Percentiles rank a stretch among this genome's conserved stretches.
phyloP scores from a whole-genome alignment of 345 rosid species.

The Eutrema yunnanense region DNA sequence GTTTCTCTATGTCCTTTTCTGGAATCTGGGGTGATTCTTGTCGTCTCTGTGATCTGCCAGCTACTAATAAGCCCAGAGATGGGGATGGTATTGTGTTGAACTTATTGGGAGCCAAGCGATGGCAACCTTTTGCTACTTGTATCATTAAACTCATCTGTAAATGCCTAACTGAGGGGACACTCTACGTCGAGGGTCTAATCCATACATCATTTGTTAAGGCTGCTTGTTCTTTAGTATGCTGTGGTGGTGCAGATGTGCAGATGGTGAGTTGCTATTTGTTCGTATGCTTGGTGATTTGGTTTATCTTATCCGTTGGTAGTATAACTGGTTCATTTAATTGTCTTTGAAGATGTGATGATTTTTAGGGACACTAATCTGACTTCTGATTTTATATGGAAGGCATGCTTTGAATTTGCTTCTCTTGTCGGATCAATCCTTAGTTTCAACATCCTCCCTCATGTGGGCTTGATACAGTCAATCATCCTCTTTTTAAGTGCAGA shows the following conservation, averaged over 20 bases:
- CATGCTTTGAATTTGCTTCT: constrained; percentile 85
- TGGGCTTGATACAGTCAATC: constrained; percentile 65
- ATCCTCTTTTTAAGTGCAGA: constrained; percentile 60
- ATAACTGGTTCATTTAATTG: constrained; percentile 25
- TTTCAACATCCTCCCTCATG: constrained; percentile 62
- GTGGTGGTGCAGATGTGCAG: constrained; percentile 76
- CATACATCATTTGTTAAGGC: constrained; percentile 56
- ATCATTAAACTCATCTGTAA: constrained; percentile 68
- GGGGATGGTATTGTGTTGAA: constrained; percentile 66
- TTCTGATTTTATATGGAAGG: constrained; percentile 58
- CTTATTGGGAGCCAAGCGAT: constrained; percentile 51
- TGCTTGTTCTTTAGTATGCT: constrained; percentile 68
- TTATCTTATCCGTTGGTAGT: constrained; percentile 10
- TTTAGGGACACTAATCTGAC: constrained; percentile 44
- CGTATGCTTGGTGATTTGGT: constrained; percentile 9
- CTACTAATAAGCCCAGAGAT: constrained; percentile 48
- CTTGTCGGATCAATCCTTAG: constrained; percentile 56
- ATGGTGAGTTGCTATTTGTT: constrained; percentile 50
- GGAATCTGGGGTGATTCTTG: constrained; percentile 46
- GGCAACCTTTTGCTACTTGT: constrained; percentile 83
- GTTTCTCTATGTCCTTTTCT: constrained; percentile 59
- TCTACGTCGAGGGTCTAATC: constrained; percentile 78
- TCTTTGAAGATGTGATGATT: constrained; percentile 16
- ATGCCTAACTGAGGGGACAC: constrained; percentile 88
- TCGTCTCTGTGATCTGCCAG: constrained; percentile 63